A percentile compares a stretch with the other conserved stretches of the same genome.
phyloP scores from a whole-genome alignment of 352 stramenopile genomes.

The Nothophytophthora sp. region DNA sequence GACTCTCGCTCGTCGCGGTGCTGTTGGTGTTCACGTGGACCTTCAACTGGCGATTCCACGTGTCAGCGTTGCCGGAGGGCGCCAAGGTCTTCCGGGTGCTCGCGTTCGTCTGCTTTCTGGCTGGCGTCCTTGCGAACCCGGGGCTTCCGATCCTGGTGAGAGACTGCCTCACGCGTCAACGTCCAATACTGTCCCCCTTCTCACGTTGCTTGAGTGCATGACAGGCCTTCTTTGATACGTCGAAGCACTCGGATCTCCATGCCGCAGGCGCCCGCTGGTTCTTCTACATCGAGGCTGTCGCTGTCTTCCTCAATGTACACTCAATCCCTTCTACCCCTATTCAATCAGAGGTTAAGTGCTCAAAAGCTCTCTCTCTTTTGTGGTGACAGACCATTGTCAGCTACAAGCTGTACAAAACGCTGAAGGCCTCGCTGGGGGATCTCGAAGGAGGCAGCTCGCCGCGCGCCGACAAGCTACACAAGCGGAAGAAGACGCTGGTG shows the following conservation, averaged over 20 bases:
- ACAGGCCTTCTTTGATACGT: slow-evolving; percentile 35
- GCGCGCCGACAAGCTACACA: slow-evolving; percentile 7
- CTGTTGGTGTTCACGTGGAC: slow-evolving; percentile 32
- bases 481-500: slow-evolving; percentile 17
- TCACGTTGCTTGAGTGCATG: background rate
- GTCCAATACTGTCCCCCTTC: too few relatives aligned
- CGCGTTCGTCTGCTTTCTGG: slow-evolving; percentile 10
- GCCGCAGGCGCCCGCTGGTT: slow-evolving; percentile 34
- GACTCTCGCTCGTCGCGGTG: slow-evolving; percentile 33
- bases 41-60: slow-evolving; percentile 38
- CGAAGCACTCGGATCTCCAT: slow-evolving; percentile 24
- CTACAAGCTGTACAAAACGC: slow-evolving; percentile 29
- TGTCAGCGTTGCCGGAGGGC: slow-evolving; percentile 13
- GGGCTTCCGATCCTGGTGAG: slow-evolving; percentile 32
- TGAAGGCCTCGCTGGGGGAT: slow-evolving; percentile 6
- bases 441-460: slow-evolving; percentile 3
- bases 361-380: background rate
- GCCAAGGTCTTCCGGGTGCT: slow-evolving; percentile 7
- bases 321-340: background rate
- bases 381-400: slow-evolving; percentile 19
- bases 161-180: background rate
- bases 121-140: slow-evolving; percentile 21
- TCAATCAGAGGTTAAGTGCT: background rate
- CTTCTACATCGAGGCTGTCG: slow-evolving; percentile 40
- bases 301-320: slow-evolving; percentile 32